A percentile compares a stretch with the other conserved stretches of the same genome.
Evolutionary conservation across 805 yeast genomes (phyloP).

Genomic region (Deakozyma indianensis): DNA sequence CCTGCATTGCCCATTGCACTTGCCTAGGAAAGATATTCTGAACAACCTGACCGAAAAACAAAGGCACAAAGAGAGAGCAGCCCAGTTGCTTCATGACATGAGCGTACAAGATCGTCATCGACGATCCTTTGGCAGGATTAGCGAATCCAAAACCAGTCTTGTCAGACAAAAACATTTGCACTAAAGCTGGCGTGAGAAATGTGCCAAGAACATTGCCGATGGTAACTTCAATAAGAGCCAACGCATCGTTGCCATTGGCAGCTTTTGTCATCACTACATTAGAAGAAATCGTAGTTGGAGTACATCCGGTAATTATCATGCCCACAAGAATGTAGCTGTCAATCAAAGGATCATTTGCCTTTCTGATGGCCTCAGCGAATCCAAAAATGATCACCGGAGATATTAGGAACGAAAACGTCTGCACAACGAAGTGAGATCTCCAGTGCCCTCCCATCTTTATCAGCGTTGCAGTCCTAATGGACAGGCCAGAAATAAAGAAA

Average conservation of each 20-base stretch:
- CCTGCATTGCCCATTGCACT: constrained; percentile 43
- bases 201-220: constrained; percentile 79
- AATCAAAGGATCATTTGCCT: constrained; percentile 42
- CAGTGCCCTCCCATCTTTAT: constrained; percentile 53
- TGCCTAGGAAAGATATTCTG: constrained; percentile 58
- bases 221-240: constrained; percentile 73
- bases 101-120: constrained; percentile 45
- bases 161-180: constrained; percentile 47
- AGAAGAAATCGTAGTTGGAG: constrained; percentile 87
- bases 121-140: constrained; percentile 45
- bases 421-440: constrained; percentile 69
- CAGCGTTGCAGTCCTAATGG: constrained; percentile 54
- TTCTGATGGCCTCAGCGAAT: constrained; percentile 48
- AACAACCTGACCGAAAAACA: constrained; percentile 75
- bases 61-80: constrained; percentile 66
- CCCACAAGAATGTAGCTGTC: constrained; percentile 73
- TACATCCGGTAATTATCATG: constrained; percentile 64
- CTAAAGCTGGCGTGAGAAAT: constrained; percentile 72
- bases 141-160: constrained; percentile 56
- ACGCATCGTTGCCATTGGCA: constrained; percentile 70
- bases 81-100: constrained; percentile 84
- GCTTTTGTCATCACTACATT: constrained; percentile 83
- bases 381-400: constrained; percentile 64
- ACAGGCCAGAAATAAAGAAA: constrained; percentile 66
- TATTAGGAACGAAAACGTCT: constrained; percentile 53